Evolutionary conservation across 2,329 filamentous ascomycete species (phyloP).

Genomic region (Chaetomiaceae sp.): DNA sequence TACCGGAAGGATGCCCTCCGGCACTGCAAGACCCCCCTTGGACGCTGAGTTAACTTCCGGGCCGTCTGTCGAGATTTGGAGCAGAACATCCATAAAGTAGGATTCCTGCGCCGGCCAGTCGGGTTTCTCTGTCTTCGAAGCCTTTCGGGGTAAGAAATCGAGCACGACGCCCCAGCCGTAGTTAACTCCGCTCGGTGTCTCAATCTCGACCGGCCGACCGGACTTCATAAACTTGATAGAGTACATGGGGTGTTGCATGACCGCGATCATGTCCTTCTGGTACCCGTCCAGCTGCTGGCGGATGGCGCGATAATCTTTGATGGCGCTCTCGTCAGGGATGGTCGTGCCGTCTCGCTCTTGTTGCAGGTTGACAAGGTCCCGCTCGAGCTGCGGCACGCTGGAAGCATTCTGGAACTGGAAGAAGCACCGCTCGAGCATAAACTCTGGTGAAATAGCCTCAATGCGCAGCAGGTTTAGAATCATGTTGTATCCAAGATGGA

Average conservation of each 20-base stretch:
- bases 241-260: slow-evolving; percentile 89
- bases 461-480: slow-evolving; percentile 93
- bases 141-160: slow-evolving; percentile 63
- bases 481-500: slow-evolving; percentile 99
- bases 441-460: slow-evolving; percentile 98
- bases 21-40: slow-evolving; percentile 44
- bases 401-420: slow-evolving; percentile 97
- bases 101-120: slow-evolving; percentile 70
- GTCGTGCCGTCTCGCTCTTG: slow-evolving; percentile 65
- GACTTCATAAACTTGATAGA: slow-evolving; percentile 78
- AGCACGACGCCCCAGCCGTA: slow-evolving; percentile 95
- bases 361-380: slow-evolving; percentile 75
- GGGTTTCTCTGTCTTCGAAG: slow-evolving; percentile 62
- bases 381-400: slow-evolving; percentile 77
- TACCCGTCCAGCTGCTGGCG: slow-evolving; percentile 79
- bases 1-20: slow-evolving; percentile 60
- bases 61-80: slow-evolving; percentile 54
- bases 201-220: slow-evolving; percentile 84
- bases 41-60: slow-evolving; percentile 40
- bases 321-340: slow-evolving; percentile 80
- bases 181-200: slow-evolving; percentile 67
- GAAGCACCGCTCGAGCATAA: slow-evolving; percentile 98
- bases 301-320: slow-evolving; percentile 92
- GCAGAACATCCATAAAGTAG: slow-evolving; percentile 76
- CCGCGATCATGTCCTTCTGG: slow-evolving; percentile 81